Conservation (phyloP, 345 rosid species). For the Diplotaxis tenuifolia region DNA sequence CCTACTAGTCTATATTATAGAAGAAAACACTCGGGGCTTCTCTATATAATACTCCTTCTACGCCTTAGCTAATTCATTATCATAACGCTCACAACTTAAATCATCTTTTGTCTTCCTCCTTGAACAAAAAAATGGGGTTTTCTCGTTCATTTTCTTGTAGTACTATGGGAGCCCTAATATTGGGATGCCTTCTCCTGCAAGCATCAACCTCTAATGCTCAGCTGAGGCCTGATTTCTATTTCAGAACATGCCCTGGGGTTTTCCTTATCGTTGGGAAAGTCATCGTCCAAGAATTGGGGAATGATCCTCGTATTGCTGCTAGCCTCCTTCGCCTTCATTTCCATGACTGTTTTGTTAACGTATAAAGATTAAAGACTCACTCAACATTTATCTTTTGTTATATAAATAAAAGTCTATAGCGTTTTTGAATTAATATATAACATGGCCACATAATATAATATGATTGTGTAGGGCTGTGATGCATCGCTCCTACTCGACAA, state of each 20-base stretch:
- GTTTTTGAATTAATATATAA: background rate
- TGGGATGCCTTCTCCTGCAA: slow-evolving; percentile 22
- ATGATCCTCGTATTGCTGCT: slow-evolving; percentile 33
- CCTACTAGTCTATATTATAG: background rate
- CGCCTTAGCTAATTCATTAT: background rate
- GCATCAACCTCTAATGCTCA: slow-evolving; percentile 31
- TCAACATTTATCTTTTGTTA: background rate
- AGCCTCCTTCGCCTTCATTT: slow-evolving; percentile 27
- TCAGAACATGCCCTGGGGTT: slow-evolving; percentile 4
- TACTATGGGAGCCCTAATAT: slow-evolving; percentile 20
- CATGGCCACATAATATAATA: background rate
- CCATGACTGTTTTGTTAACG: slow-evolving; percentile 28
- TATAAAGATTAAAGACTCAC: background rate
- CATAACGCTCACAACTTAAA: background rate
- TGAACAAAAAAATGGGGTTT: slow-evolving; percentile 8
- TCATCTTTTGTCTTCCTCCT: background rate
- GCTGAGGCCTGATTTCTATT: slow-evolving; percentile 34
- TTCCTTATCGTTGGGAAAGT: slow-evolving; percentile 17
- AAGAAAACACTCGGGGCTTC: slow-evolving; percentile 13
- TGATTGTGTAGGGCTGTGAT: slow-evolving; percentile 53
- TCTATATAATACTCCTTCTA: slow-evolving; percentile 20
- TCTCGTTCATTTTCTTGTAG: slow-evolving; percentile 22
- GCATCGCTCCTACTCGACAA: slow-evolving; percentile 53
- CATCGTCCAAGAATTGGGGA: slow-evolving; percentile 18
- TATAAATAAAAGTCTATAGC: background rate